Evolutionary conservation across 805 yeast genomes (phyloP).

Genomic region (Debaryomyces maramus): DNA sequence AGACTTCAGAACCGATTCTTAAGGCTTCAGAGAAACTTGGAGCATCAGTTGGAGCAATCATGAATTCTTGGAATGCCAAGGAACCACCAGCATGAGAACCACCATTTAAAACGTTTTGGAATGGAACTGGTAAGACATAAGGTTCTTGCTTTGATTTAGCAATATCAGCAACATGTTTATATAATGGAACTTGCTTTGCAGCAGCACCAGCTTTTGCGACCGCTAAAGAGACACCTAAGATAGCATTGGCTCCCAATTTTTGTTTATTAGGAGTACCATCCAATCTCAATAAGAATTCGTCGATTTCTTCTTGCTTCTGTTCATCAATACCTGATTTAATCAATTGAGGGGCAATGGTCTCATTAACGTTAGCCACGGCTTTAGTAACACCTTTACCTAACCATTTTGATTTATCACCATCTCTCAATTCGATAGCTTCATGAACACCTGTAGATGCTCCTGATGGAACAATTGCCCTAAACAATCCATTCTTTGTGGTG

Average conservation of each 20-base stretch:
- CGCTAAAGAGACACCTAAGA: conserved; percentile 96
- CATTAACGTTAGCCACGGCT: conserved; percentile 96
- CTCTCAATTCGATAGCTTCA: conserved; percentile 98
- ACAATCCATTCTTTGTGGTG: conserved; percentile 86
- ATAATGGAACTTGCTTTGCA: conserved; percentile 88
- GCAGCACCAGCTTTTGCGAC: conserved; percentile 99
- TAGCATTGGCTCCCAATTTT: conserved; percentile 98
- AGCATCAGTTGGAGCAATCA: conserved; percentile 96
- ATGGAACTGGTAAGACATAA: conserved; percentile 96
- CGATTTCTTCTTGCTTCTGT: conserved; percentile 82
- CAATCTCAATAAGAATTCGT: conserved; percentile 77
- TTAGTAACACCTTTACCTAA: conserved; percentile 97
- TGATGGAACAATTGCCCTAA: conserved; percentile 98
- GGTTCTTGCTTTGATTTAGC: conserved; percentile 72
- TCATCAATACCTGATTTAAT: conserved; percentile 79
- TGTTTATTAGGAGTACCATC: conserved; percentile 98
- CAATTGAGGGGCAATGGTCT: conserved; percentile 91
- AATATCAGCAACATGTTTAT: conserved; percentile 83
- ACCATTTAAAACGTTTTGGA: conserved; percentile 99
- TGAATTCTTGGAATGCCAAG: conserved; percentile 98
- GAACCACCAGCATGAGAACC: conserved; percentile 99
- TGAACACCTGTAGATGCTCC: conserved; percentile 99
- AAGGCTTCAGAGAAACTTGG: conserved; percentile 89
- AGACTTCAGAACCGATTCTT: conserved; percentile 96
- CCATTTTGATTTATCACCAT: conserved; percentile 97